These are phyloP conservation scores for Trametes pubescens DNA, from an alignment of 1,284 basidiomycete species.

Conservation along the genomic window DNA sequence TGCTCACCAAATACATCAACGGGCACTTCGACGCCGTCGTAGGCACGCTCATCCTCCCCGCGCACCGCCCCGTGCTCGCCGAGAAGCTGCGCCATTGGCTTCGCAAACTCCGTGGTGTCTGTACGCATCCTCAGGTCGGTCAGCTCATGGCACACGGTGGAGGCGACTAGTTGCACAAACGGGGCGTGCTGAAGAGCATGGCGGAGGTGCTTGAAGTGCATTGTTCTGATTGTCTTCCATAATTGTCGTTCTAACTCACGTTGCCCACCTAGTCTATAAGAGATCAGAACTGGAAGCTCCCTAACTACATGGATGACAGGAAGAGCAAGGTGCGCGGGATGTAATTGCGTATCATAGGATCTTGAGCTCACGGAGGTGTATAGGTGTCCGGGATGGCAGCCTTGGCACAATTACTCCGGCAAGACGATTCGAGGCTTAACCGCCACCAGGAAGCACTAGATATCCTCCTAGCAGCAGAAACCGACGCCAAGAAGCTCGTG, in stretches of 20 bases:
- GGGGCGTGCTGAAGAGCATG: constrained; percentile 72
- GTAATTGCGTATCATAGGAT: neutral
- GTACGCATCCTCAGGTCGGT: constrained; percentile 89
- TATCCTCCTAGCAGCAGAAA: constrained; percentile 61
- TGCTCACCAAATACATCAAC: constrained; percentile 91
- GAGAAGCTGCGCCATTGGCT: constrained; percentile 66
- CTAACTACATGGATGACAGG: constrained; percentile 69
- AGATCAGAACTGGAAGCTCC: constrained; percentile 75
- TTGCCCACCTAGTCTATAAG: constrained; percentile 58
- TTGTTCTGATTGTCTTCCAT: constrained; percentile 7
- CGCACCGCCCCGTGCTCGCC: constrained; percentile 56
- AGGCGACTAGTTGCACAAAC: constrained; percentile 60
- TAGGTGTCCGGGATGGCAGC: constrained; percentile 63
- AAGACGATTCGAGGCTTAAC: constrained; percentile 50
- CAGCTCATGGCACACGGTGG: constrained; percentile 55
- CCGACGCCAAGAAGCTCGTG: constrained; percentile 58
- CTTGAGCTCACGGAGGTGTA: neutral
- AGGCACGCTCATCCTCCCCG: constrained; percentile 82
- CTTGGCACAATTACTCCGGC: constrained; percentile 67
- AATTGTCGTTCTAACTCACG: neutral
- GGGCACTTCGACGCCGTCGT: constrained; percentile 94
- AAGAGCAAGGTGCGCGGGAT: constrained; percentile 57
- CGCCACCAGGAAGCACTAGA: constrained; percentile 63
- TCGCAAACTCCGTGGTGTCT: constrained; percentile 81
- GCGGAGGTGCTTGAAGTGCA: constrained; percentile 72